These are phyloP conservation scores for Pseudocercospora eumusae DNA, from an alignment of 2,329 filamentous ascomycete species.

Conservation along the genomic window DNA sequence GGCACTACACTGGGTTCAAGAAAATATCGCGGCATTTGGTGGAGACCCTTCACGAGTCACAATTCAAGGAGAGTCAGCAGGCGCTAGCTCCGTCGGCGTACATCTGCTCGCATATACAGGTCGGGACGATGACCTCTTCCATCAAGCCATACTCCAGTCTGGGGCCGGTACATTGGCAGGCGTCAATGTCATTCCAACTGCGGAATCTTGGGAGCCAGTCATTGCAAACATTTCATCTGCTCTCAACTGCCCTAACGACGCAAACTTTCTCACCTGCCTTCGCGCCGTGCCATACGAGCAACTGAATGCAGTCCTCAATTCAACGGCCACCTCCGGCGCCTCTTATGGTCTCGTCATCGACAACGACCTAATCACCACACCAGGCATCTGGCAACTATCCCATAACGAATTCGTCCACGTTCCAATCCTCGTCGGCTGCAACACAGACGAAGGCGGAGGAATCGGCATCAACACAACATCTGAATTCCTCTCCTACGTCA, in stretches of 20 bases:
- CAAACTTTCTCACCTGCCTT: slow-evolving; percentile 42
- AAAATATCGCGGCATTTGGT: slow-evolving; percentile 37
- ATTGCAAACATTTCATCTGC: slow-evolving; percentile 34
- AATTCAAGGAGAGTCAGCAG: slow-evolving; percentile 32
- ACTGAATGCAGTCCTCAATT: slow-evolving; percentile 34
- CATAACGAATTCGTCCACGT: slow-evolving; percentile 34
- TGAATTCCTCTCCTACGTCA: slow-evolving; percentile 28
- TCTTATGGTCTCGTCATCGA: slow-evolving; percentile 31
- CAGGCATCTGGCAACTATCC: slow-evolving; percentile 26
- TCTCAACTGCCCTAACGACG: slow-evolving; percentile 26
- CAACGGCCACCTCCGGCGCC: slow-evolving; percentile 26
- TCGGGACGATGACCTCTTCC: slow-evolving; percentile 57
- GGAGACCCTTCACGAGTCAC: slow-evolving; percentile 34
- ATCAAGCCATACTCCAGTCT: slow-evolving; percentile 54
- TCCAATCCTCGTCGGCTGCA: slow-evolving; percentile 34
- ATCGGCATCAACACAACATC: slow-evolving; percentile 35
- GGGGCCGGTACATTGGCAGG: slow-evolving; percentile 38
- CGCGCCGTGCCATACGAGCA: slow-evolving; percentile 26
- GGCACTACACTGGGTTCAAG: slow-evolving; percentile 48
- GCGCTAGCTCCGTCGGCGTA: slow-evolving; percentile 51
- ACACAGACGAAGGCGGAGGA: slow-evolving; percentile 34
- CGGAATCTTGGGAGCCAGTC: slow-evolving; percentile 31
- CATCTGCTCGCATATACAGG: slow-evolving; percentile 59
- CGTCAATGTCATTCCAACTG: slow-evolving; percentile 34
- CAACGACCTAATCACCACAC: slow-evolving; percentile 32